Conservation (phyloP, 2,329 filamentous ascomycete species). For the Atkinsonella texensis region DNA sequence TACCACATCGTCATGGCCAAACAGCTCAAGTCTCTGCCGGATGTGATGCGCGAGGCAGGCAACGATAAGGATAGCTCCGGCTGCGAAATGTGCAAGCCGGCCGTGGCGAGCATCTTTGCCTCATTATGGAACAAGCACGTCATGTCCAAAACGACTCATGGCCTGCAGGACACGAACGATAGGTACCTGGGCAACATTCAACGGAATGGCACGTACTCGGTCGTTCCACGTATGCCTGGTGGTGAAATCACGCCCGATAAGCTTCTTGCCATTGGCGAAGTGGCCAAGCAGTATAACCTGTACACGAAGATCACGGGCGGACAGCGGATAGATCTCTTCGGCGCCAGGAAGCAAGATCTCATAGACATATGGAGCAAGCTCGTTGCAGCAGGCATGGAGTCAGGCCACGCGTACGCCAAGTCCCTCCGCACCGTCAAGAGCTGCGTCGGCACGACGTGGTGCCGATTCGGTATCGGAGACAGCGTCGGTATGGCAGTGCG, state of each 20-base stretch:
- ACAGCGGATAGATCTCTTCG: slow-evolving; percentile 88
- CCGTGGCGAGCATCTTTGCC: slow-evolving; percentile 67
- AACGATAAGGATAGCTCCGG: slow-evolving; percentile 61
- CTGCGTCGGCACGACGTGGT: slow-evolving; percentile 87
- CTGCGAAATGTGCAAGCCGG: slow-evolving; percentile 79
- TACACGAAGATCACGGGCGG: slow-evolving; percentile 91
- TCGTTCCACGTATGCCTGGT: slow-evolving; percentile 69
- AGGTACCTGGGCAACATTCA: slow-evolving; percentile 82
- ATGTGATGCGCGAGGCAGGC: slow-evolving; percentile 70
- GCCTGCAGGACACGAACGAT: slow-evolving; percentile 85
- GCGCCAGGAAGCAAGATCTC: slow-evolving; percentile 77
- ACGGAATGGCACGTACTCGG: slow-evolving; percentile 80
- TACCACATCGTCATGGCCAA: slow-evolving; percentile 83
- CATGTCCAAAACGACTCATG: slow-evolving; percentile 57
- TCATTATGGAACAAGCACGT: slow-evolving; percentile 77
- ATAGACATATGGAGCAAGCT: slow-evolving; percentile 71
- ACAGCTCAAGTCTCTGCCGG: slow-evolving; percentile 55
- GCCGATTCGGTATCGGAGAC: slow-evolving; percentile 77
- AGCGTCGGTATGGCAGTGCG: slow-evolving; percentile 84
- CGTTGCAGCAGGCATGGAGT: slow-evolving; percentile 77
- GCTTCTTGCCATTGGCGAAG: slow-evolving; percentile 69
- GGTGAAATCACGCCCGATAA: slow-evolving; percentile 84
- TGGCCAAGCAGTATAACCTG: slow-evolving; percentile 71
- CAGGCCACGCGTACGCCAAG: slow-evolving; percentile 84
- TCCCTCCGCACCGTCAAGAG: slow-evolving; percentile 81